Evolutionary conservation across 1,284 basidiomycete genomes (phyloP).

Genomic region (Trichosporon faecale): DNA sequence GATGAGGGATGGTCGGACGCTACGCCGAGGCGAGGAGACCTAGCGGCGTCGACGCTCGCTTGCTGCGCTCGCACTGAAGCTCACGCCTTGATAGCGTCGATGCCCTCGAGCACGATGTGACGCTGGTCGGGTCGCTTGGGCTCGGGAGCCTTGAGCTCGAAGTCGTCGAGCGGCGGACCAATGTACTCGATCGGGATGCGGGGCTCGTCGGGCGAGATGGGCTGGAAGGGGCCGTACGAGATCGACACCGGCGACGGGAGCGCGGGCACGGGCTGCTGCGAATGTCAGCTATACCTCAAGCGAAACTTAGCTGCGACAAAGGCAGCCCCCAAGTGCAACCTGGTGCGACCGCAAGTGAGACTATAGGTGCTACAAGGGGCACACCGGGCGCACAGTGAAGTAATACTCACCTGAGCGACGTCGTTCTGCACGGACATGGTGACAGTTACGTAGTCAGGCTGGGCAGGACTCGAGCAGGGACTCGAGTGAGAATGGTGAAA

Average conservation of each 20-base stretch:
- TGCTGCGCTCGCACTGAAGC: neutral
- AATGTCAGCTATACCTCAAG: neutral
- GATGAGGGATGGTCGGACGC: neutral
- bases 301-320: too few species aligned
- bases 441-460: neutral
- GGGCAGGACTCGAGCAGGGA: neutral
- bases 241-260: conserved; percentile 4
- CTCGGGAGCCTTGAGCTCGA: neutral
- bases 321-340: too few species aligned
- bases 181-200: conserved; percentile 9
- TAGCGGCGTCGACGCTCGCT: too few species aligned
- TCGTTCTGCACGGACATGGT: neutral
- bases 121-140: neutral
- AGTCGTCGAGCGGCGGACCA: neutral
- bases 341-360: too few species aligned
- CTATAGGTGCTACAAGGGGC: too few species aligned
- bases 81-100: neutral
- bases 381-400: neutral
- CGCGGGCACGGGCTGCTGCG: neutral
- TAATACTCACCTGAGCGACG: neutral
- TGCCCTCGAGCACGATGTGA: neutral
- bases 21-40: neutral
- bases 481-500: neutral
- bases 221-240: conserved; percentile 9
- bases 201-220: conserved; percentile 4